Percentiles rank a stretch among this genome's conserved stretches.
Evolutionary conservation across 148 eudicot genomes (phyloP).

Genomic region (Cornus florida): DNA sequence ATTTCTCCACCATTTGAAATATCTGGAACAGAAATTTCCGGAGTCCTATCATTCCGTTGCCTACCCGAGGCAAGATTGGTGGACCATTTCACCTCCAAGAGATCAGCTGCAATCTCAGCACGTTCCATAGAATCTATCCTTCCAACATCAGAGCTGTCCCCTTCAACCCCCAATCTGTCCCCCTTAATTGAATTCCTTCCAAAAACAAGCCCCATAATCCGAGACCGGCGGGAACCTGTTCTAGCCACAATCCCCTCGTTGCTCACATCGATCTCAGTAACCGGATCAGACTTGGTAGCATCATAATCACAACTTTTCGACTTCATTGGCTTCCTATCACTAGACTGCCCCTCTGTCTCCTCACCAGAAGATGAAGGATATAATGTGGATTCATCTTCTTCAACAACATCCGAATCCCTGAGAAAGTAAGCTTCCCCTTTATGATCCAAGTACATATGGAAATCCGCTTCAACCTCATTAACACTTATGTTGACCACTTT

Average conservation of each 20-base stretch:
- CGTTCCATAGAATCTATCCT: slow-evolving; percentile 54
- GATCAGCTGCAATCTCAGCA: slow-evolving; percentile 95
- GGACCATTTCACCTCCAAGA: slow-evolving; percentile 88
- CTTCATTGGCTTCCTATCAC: slow-evolving; percentile 40
- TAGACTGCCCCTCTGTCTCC: slow-evolving; percentile 42
- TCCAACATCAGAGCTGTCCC: slow-evolving; percentile 27
- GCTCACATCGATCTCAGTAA: slow-evolving; percentile 39
- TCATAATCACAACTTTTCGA: slow-evolving; percentile 59
- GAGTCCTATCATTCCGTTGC: slow-evolving; percentile 19
- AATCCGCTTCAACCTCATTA: slow-evolving; percentile 72
- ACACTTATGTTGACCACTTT: slow-evolving; percentile 66
- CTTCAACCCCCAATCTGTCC: slow-evolving; percentile 28
- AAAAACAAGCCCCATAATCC: slow-evolving; percentile 65
- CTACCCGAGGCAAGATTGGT: slow-evolving; percentile 58
- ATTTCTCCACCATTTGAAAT: slow-evolving; percentile 14
- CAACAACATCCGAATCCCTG: slow-evolving; percentile 53
- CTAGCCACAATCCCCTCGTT: slow-evolving; percentile 32
- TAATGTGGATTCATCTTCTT: slow-evolving; percentile 37
- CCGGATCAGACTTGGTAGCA: slow-evolving; percentile 26
- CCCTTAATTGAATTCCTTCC: slow-evolving; percentile 57
- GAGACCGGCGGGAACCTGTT: slow-evolving; percentile 39
- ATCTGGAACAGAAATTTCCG: slow-evolving; percentile 21
- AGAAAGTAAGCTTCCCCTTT: slow-evolving; percentile 86
- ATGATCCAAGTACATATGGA: slow-evolving; percentile 77
- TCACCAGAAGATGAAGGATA: slow-evolving; percentile 59